Evolutionary conservation across 495 filamentous ascomycete species (phyloP), one percentile per base, ranked within the genome.

Genomic region (Hypoxylon fuscum): DNA sequence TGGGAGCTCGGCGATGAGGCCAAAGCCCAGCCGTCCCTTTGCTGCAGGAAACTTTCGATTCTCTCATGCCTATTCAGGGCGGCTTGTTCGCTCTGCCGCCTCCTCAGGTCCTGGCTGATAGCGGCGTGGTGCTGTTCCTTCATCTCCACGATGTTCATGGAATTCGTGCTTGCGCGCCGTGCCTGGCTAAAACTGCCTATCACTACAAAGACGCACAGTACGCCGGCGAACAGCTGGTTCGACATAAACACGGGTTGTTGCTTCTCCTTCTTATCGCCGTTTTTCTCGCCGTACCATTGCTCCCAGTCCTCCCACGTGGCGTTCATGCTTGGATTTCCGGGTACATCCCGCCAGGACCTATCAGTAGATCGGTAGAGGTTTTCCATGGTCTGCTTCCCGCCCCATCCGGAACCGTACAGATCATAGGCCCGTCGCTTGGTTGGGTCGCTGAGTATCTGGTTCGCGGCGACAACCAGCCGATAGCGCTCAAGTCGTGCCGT

Each of bases 281-380:
- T 72, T 23, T 69, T 70, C 29, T 85, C 78, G 18, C 85, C 77
- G 64, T 91, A 85, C 89, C 90, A 98, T 35, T 81, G 82, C 76
- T 98, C 93, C 95, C 96, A 98, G 71, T 98, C 96, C 69, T 98
- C 95, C 95, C 95, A 98, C 0, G 94, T 98, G 10, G 92, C 96
- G 69, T 97, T 97, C 56, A 80, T 78, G 68, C 85, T 87, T 18
- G 94, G 87, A 15, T 83, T 85, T 1, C 79, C 76, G 0, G 78
- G 75, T 14, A 76, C 58, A 9, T 78, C 74, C 2, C 78, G 70
- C 73, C 83, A 85, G 9, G 84, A 80, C 21, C 72, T 70, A 44
- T 83, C 75, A 38, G 71, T 67, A 27, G 66, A 52, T 37, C 75
- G 74, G 50, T 72, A 69, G 53, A 76, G 41, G 55, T 71, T 42